Conservation (phyloP, 805 yeast species). For the Metschnikowia henanensis region DNA sequence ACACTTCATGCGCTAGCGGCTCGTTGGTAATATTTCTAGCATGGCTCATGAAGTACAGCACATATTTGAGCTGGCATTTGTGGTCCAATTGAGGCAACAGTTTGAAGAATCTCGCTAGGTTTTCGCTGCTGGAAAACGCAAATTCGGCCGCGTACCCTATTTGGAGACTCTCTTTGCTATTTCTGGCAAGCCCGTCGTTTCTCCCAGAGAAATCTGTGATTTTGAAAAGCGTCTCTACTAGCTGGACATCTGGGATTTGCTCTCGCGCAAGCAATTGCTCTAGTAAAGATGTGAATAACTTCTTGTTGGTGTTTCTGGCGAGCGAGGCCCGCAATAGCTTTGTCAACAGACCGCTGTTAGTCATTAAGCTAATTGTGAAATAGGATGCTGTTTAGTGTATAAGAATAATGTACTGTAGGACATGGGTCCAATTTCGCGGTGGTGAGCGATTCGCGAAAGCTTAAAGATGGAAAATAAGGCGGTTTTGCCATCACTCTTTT, state of each 20-base stretch:
- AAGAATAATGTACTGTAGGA: no score
- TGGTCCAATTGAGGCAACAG: conserved; percentile 16
- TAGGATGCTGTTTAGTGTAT: no score
- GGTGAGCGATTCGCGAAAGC: not conserved
- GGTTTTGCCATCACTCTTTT: no score
- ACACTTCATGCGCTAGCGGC: conserved; percentile 10
- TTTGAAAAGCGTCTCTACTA: conserved; percentile 24
- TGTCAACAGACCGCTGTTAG: conserved; percentile 7
- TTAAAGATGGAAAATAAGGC: not conserved
- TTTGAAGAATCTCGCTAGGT: conserved; percentile 25
- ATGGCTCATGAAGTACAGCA: conserved; percentile 12
- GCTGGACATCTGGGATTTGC: conserved; percentile 25
- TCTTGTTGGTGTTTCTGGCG: conserved; percentile 21
- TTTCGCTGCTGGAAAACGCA: conserved; percentile 20
- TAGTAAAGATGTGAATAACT: conserved; percentile 28
- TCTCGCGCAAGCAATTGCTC: conserved; percentile 26
- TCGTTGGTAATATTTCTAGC: not conserved
- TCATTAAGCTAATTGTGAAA: no score
- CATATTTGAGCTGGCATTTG: conserved; percentile 16
- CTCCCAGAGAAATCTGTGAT: conserved; percentile 5
- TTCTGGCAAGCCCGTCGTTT: not conserved
- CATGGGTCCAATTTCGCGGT: no score
- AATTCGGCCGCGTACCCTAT: conserved; percentile 20
- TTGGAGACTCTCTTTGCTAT: conserved; percentile 8
- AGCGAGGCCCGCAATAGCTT: conserved; percentile 24